Evolutionary conservation across 805 yeast genomes (phyloP), one percentile per base, ranked within the genome.

Genomic region (Kodamaea kakaduensis): DNA sequence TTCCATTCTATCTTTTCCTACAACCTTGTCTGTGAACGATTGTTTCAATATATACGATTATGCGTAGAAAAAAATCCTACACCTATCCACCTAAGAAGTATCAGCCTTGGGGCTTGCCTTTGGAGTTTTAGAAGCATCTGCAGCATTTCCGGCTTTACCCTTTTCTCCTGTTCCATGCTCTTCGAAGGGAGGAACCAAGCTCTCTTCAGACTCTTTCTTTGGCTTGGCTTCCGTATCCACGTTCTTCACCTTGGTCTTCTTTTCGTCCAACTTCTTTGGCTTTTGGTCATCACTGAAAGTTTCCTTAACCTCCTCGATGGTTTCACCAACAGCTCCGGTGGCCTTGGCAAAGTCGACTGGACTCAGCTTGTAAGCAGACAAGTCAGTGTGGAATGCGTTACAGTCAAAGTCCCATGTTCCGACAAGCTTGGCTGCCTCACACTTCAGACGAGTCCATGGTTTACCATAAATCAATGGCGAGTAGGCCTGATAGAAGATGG

Each of bases 371-470:
- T 65, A 64, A 16, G 58, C 56, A 13, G 45, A 46, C 12, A 48
- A 36, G n/a, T 33, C 48, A 4, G 50, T 58, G 26, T 66, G 67
- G 57, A 75, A 87, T 9, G 68, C 48, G 42, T 64, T 67, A 65
- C 99, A 93, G 52, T 81, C 83, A 55, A 79, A 93, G 69, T 93
- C 98, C 98, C 97, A 93, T 25, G 75, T 69, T 3, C 66, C 42
- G 20, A 84, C 44, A 47, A 77, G 58, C 61, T 77, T 77, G 29
- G 89, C 67, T 28, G 69, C 63, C 40, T 67, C 62, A 63, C 98
- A 93, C 41, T 71, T 59, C 18, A 54, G 58, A 50, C 71, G 71
- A 31, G 95, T 83, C 97, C 97, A 90, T 36, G 76, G 74, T 9
- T 74, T 54, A 31, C 84, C 98, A 54, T 85, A 84, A 32, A 81